Conservation (phyloP, 2,329 filamentous ascomycete genomes). For the Ceratocystis cubensis region DNA sequence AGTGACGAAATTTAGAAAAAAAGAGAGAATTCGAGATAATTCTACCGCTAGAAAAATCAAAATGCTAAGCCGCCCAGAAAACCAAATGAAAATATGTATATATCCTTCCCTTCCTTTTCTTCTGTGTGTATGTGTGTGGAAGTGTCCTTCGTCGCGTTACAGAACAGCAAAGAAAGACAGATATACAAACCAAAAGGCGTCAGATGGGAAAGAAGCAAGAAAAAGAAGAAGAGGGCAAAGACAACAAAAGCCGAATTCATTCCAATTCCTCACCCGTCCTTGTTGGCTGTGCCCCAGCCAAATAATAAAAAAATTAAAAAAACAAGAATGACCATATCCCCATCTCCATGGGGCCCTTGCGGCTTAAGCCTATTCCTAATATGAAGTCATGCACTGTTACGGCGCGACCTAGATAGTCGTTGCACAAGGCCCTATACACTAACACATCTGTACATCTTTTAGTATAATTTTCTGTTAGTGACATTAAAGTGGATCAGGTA, state of each 20-base stretch:
- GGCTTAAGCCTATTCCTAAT: conserved; percentile 1
- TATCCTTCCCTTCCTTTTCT: too few relatives aligned
- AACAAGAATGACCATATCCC: not conserved
- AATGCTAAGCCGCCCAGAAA: not conserved
- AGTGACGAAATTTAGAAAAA: not conserved
- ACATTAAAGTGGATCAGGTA: not conserved
- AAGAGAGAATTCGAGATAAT: not conserved
- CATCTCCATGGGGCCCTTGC: not conserved
- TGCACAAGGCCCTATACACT: not conserved
- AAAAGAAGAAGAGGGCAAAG: too few relatives aligned
- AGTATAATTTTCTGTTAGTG: not conserved
- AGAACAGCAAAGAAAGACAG: too few relatives aligned
- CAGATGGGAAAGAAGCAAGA: too few relatives aligned
- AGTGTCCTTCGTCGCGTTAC: too few relatives aligned
- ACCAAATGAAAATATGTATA: too few relatives aligned
- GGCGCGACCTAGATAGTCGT: not conserved
- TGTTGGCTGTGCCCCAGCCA: not conserved
- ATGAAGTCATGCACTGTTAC: not conserved
- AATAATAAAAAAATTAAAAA: not conserved
- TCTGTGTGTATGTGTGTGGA: too few relatives aligned
- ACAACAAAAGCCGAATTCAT: too few relatives aligned
- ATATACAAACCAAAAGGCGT: too few relatives aligned
- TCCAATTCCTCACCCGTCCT: not conserved
- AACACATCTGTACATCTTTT: not conserved
- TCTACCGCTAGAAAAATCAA: too few relatives aligned